Percentiles rank a stretch among this genome's conserved stretches.
Conservation (phyloP, 495 filamentous ascomycete genomes). For the Tuber aestivum region DNA sequence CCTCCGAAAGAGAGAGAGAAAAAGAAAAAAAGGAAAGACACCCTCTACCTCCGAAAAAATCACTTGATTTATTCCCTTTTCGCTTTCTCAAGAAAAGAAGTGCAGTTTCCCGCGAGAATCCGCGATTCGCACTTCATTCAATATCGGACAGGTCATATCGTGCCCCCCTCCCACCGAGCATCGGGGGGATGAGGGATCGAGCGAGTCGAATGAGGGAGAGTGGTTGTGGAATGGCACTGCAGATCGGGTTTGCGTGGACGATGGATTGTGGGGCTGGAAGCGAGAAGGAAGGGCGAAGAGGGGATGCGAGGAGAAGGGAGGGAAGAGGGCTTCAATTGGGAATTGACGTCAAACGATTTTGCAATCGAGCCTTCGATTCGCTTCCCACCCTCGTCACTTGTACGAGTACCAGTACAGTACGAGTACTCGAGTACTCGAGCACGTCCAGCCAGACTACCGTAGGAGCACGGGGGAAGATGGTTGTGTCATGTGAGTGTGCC, state of each 20-base stretch:
- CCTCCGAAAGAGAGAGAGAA: neutral
- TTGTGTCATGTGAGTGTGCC: neutral
- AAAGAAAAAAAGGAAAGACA: neutral
- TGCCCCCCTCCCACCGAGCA: neutral
- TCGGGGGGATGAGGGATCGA: conserved; percentile 3
- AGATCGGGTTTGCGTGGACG: conserved; percentile 4
- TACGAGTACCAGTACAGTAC: too few relatives aligned
- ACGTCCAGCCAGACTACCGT: neutral
- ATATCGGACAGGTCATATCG: conserved; percentile 4
- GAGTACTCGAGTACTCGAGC: neutral
- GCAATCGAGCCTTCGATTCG: neutral
- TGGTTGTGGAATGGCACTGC: neutral
- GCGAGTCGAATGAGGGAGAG: conserved; percentile 4
- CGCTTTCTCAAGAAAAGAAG: neutral
- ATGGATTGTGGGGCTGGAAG: neutral
- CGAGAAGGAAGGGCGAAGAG: neutral
- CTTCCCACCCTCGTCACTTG: neutral
- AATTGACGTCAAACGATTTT: neutral
- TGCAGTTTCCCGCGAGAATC: neutral
- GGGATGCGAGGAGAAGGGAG: neutral
- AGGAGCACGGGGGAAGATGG: too few relatives aligned
- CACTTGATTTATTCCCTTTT: neutral
- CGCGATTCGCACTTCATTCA: neutral
- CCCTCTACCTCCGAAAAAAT: neutral
- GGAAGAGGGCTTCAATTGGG: neutral